Evolutionary conservation across 2,329 filamentous ascomycete species (phyloP).

Genomic region (Monilinia aucupariae): DNA sequence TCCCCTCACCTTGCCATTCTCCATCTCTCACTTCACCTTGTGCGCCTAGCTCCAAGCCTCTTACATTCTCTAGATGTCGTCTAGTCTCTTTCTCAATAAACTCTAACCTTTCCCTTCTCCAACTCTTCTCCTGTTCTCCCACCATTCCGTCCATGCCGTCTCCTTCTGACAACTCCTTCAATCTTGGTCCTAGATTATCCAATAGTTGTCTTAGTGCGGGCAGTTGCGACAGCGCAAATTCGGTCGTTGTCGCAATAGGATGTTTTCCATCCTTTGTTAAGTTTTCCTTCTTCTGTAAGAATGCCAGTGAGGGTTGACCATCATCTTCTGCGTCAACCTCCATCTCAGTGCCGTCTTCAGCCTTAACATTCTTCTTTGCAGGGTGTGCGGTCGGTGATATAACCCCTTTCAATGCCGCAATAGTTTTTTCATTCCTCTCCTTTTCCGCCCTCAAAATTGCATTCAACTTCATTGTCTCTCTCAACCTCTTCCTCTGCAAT

Average conservation of each 20-base stretch:
- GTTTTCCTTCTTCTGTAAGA: conserved; percentile 50
- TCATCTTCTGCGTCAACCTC: conserved; percentile 1
- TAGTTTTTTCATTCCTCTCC: conserved; percentile 64
- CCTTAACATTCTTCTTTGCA: conserved; percentile 23
- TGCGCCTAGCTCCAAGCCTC: conserved; percentile 60
- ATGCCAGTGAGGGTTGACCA: conserved; percentile 41
- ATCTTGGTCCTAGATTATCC: conserved; percentile 58
- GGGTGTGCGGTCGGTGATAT: conserved; percentile 37
- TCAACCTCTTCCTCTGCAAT: conserved; percentile 65
- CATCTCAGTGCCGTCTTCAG: conserved; percentile 4
- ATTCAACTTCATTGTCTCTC: conserved; percentile 74
- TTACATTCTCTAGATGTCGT: conserved; percentile 66
- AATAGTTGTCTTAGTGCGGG: conserved; percentile 71
- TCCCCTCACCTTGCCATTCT: conserved; percentile 55
- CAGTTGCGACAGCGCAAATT: conserved; percentile 78
- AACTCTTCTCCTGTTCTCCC: conserved; percentile 45
- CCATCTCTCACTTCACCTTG: conserved; percentile 59
- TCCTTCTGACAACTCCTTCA: conserved; percentile 43
- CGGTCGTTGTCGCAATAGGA: conserved; percentile 64
- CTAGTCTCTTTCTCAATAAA: conserved; percentile 80
- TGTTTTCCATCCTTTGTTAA: conserved; percentile 48
- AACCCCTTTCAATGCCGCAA: conserved; percentile 57
- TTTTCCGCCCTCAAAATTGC: conserved; percentile 63
- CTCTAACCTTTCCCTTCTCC: conserved; percentile 64
- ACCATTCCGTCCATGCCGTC: conserved; percentile 37